These are phyloP conservation scores for Acacia crassicarpa DNA, from an alignment of 306 rosid genomes.

Conservation along the genomic window DNA sequence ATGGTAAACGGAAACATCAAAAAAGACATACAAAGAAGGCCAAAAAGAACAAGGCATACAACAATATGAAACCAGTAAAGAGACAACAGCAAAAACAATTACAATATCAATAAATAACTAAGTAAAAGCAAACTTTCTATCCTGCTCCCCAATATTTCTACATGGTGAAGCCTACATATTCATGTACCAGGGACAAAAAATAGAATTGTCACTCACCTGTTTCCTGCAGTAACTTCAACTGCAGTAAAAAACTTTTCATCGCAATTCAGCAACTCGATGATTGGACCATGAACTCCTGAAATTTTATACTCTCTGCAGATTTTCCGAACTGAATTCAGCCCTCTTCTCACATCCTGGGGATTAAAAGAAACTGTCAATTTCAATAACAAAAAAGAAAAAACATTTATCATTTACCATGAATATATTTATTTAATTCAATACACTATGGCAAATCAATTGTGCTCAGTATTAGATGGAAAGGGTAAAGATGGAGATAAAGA, in stretches of 20 bases:
- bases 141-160: background rate
- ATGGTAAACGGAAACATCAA: constrained; percentile 19
- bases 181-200: background rate
- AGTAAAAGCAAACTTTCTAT: background rate
- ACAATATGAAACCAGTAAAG: background rate
- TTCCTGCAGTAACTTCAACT: constrained; percentile 97
- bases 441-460: constrained; percentile 10
- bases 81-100: constrained; percentile 7
- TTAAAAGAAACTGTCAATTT: constrained; percentile 15
- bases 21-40: background rate
- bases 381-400: background rate
- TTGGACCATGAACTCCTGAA: constrained; percentile 91
- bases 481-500: background rate
- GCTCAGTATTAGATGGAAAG: constrained; percentile 1
- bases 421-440: background rate
- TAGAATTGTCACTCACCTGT: constrained; percentile 52
- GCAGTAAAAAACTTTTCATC: constrained; percentile 94
- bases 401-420: background rate
- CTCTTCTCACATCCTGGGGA: constrained; percentile 92
- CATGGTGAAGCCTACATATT: background rate
- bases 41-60: background rate
- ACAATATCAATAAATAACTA: constrained; percentile 2
- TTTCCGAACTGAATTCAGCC: constrained; percentile 86
- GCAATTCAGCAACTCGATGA: constrained; percentile 87
- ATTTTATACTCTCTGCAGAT: constrained; percentile 69